Conservation (phyloP, 495 filamentous ascomycete species). For the Xylaria longipes region DNA sequence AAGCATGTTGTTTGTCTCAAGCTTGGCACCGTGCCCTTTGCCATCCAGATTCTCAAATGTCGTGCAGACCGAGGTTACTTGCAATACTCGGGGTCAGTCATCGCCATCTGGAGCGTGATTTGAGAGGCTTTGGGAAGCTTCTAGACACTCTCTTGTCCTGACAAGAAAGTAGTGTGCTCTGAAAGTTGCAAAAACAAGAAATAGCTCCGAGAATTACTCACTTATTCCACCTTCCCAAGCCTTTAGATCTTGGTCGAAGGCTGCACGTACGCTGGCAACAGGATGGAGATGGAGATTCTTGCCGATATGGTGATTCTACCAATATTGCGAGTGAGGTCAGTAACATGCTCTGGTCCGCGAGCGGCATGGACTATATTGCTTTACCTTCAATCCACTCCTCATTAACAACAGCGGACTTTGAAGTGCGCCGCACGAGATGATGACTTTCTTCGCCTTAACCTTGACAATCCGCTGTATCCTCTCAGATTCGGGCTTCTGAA, state of each 20-base stretch:
- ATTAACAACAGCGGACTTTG: conserved; percentile 77
- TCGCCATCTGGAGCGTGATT: no score
- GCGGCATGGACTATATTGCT: background rate
- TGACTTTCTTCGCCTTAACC: conserved; percentile 81
- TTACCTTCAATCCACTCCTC: conserved; percentile 69
- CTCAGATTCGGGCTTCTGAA: conserved; percentile 54
- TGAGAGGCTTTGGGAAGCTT: no score
- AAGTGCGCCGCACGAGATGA: conserved; percentile 76
- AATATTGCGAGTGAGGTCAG: conserved; percentile 6
- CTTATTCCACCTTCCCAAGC: conserved; percentile 79
- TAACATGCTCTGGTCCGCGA: background rate
- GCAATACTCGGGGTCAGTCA: no score
- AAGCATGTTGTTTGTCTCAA: conserved; percentile 74
- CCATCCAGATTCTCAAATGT: conserved; percentile 85
- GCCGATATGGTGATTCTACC: conserved; percentile 82
- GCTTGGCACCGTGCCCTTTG: conserved; percentile 81
- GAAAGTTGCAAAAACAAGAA: no score
- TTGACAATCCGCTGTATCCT: conserved; percentile 63
- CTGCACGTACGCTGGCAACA: conserved; percentile 62
- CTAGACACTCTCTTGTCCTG: no score
- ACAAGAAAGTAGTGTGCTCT: no score
- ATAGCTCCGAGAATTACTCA: no score
- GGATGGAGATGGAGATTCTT: conserved; percentile 84
- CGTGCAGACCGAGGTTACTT: conserved; percentile 74
- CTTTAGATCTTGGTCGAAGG: conserved; percentile 68